A percentile compares a stretch with the other conserved stretches of the same genome.
Conservation (phyloP, 352 stramenopile species). For the Albugo laibachii region DNA sequence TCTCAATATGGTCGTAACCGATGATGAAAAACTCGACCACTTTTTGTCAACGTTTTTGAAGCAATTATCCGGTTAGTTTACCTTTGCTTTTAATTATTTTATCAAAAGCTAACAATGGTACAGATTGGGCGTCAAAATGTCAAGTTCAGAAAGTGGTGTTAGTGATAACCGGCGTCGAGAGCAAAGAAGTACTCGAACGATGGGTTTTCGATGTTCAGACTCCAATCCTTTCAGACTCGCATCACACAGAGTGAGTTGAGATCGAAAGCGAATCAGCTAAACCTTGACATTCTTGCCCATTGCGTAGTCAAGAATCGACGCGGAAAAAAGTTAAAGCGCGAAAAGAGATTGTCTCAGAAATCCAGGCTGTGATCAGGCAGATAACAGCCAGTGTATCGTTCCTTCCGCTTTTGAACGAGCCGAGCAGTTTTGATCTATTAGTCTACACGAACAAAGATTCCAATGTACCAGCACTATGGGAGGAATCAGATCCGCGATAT, state of each 20-base stretch:
- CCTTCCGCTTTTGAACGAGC: conserved; percentile 93
- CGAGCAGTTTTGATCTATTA: conserved; percentile 96
- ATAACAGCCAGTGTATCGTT: conserved; percentile 99
- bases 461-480: conserved; percentile 88
- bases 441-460: conserved; percentile 97
- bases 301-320: too few relatives aligned
- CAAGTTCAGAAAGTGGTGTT: conserved; percentile 95
- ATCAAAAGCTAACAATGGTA: neutral
- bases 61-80: conserved; percentile 62
- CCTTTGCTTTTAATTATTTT: neutral
- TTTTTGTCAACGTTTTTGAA: conserved; percentile 90
- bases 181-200: conserved; percentile 91
- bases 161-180: conserved; percentile 94
- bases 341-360: conserved; percentile 96
- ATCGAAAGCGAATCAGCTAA: too few relatives aligned
- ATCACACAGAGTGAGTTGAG: neutral
- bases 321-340: conserved; percentile 27
- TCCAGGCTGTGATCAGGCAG: conserved; percentile 98
- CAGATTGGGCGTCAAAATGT: conserved; percentile 88
- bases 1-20: conserved; percentile 94
- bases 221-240: conserved; percentile 14
- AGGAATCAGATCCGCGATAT: conserved; percentile 95
- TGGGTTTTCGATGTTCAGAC: conserved; percentile 97
- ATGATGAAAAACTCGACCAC: conserved; percentile 88
- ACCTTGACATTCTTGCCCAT: too few relatives aligned